Conservation (phyloP, 805 yeast genomes). For the Wilhelminamyces savonicus region DNA sequence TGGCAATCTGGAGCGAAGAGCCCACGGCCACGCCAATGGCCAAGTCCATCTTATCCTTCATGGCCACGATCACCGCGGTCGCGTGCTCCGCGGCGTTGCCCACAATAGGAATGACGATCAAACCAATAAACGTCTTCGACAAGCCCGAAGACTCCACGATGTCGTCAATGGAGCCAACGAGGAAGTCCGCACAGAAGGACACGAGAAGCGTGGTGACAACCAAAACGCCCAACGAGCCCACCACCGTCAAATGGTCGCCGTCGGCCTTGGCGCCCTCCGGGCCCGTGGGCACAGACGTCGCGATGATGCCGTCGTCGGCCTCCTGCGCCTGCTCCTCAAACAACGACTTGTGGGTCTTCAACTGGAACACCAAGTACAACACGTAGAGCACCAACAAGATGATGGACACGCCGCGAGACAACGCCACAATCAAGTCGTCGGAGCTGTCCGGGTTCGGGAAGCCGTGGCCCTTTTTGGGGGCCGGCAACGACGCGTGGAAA, state of each 20-base stretch:
- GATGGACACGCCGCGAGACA: slow-evolving; percentile 83
- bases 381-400: slow-evolving; percentile 72
- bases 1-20: slow-evolving; percentile 88
- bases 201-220: slow-evolving; percentile 68
- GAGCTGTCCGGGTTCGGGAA: slow-evolving; percentile 34
- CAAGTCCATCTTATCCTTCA: slow-evolving; percentile 94
- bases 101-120: slow-evolving; percentile 90
- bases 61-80: slow-evolving; percentile 91
- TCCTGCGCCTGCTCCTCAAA: slow-evolving; percentile 54
- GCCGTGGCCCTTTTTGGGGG: slow-evolving; percentile 33
- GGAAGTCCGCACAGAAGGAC: slow-evolving; percentile 85
- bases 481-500: slow-evolving; percentile 74
- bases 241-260: slow-evolving; percentile 40
- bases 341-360: slow-evolving; percentile 73
- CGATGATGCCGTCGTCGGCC: slow-evolving; percentile 34
- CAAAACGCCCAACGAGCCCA: slow-evolving; percentile 50
- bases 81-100: slow-evolving; percentile 99
- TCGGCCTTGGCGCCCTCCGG: slow-evolving; percentile 13
- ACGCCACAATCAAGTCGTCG: slow-evolving; percentile 51
- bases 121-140: slow-evolving; percentile 91
- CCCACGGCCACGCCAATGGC: slow-evolving; percentile 98
- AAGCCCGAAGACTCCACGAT: slow-evolving; percentile 80
- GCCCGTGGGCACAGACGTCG: slow-evolving; percentile 9
- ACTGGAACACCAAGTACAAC: slow-evolving; percentile 79
- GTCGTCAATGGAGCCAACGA: slow-evolving; percentile 90